phyloP scores from a whole-genome alignment of 495 filamentous ascomycete genomes.

The Tetracladium setigerum region DNA sequence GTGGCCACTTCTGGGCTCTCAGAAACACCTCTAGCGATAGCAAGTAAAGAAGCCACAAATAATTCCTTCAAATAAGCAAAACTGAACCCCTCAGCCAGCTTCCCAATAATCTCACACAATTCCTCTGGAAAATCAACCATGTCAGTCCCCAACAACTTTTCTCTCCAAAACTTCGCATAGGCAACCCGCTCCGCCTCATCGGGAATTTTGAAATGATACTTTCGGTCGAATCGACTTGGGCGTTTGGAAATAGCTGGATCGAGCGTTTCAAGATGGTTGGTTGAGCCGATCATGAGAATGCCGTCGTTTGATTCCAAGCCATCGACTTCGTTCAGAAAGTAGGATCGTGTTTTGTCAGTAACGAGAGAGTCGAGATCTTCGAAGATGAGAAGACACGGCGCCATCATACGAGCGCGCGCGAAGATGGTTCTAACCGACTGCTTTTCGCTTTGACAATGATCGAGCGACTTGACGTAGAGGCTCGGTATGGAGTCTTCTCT shows the following conservation, averaged over 20 bases:
- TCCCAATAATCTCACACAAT: constrained; percentile 45
- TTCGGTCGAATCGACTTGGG: constrained; percentile 55
- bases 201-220: constrained; percentile 52
- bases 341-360: constrained; percentile 41
- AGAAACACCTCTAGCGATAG: constrained; percentile 26
- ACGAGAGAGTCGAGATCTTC: constrained; percentile 61
- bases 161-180: constrained; percentile 50
- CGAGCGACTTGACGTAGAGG: constrained; percentile 46
- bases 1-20: constrained; percentile 1
- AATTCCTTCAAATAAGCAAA: constrained; percentile 60
- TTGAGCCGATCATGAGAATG: constrained; percentile 56
- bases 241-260: constrained; percentile 57
- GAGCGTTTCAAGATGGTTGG: constrained; percentile 50
- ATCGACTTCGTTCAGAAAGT: constrained; percentile 66
- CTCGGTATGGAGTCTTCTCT: constrained; percentile 29
- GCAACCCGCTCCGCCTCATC: constrained; percentile 37
- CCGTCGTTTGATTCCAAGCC: constrained; percentile 59
- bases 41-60: constrained; percentile 49
- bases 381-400: constrained; percentile 46
- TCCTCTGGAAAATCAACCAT: constrained; percentile 44
- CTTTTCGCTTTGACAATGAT: constrained; percentile 19
- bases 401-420: constrained; percentile 35
- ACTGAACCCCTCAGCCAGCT: constrained; percentile 50
- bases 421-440: constrained; percentile 38
- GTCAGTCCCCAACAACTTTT: constrained; percentile 42